phyloP scores from a whole-genome alignment of 78 protist species.

The Chrysochromulina tobinii region DNA sequence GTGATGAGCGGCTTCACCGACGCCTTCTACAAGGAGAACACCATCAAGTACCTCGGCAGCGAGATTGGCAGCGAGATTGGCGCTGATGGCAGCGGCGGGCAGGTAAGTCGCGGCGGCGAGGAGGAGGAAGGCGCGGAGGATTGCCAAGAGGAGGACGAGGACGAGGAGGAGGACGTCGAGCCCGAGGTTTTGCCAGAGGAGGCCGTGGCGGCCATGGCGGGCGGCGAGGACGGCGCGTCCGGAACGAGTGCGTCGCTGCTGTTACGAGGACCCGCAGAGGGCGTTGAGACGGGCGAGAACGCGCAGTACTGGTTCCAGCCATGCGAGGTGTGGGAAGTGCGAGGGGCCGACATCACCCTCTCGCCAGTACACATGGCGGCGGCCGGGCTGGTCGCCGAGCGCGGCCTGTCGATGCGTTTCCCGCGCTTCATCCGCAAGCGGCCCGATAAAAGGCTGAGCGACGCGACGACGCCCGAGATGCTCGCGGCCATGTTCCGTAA shows the following conservation, averaged over 20 bases:
- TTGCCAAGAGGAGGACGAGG: not conserved
- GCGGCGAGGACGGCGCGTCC: not conserved
- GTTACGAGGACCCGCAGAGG: not conserved
- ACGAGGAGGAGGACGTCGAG: not conserved
- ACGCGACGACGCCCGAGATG: slow-evolving; percentile 43
- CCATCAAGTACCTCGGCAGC: not conserved
- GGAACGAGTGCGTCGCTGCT: not conserved
- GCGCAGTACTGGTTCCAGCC: slow-evolving; percentile 17
- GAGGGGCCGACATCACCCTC: slow-evolving; percentile 55
- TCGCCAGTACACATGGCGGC: slow-evolving; percentile 41
- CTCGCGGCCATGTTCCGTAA: not conserved
- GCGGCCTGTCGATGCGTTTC: slow-evolving; percentile 60
- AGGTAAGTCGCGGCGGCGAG: not conserved
- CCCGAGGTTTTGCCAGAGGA: not conserved
- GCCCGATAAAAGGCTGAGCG: slow-evolving; percentile 19
- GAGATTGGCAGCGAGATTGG: not conserved
- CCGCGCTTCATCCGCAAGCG: slow-evolving; percentile 57
- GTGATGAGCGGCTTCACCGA: slow-evolving; percentile 58
- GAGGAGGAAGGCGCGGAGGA: not conserved
- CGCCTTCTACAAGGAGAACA: slow-evolving; percentile 27
- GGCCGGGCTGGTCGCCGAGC: not conserved
- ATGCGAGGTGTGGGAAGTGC: slow-evolving; percentile 52
- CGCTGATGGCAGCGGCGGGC: not conserved
- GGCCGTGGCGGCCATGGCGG: not conserved
- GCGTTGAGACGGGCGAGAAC: not conserved